Evolutionary conservation across 1,284 basidiomycete genomes (phyloP).

Genomic region (Austroboletus novae-zelandiae): DNA sequence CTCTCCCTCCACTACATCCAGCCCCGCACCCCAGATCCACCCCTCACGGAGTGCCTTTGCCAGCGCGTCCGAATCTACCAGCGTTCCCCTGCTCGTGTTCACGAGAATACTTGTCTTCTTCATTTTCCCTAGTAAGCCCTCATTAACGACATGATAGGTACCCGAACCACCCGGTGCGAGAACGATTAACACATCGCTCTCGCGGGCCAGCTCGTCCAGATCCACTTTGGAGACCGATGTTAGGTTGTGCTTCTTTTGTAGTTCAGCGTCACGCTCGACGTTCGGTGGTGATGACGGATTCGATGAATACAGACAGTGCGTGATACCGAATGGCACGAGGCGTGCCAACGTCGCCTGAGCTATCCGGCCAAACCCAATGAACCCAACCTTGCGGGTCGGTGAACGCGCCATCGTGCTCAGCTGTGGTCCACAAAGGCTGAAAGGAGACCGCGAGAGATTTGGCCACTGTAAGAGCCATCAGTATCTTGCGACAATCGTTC

Average conservation of each 20-base stretch:
- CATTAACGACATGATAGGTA: conserved; percentile 75
- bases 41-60: conserved; percentile 73
- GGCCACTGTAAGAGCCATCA: conserved; percentile 45
- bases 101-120: conserved; percentile 79
- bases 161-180: conserved; percentile 75
- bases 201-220: conserved; percentile 64
- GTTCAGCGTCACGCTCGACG: conserved; percentile 49
- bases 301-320: conserved; percentile 63
- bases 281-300: conserved; percentile 48
- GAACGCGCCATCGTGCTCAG: conserved; percentile 55
- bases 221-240: conserved; percentile 57
- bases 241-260: conserved; percentile 49
- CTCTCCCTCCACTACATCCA: conserved; percentile 95
- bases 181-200: conserved; percentile 82
- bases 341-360: conserved; percentile 77
- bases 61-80: conserved; percentile 89
- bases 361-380: conserved; percentile 93
- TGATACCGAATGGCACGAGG: conserved; percentile 76
- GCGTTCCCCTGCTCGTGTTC: conserved; percentile 76
- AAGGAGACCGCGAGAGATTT: conserved; percentile 76
- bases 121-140: conserved; percentile 77
- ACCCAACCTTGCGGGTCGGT: conserved; percentile 72
- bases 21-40: conserved; percentile 87
- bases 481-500: not conserved
- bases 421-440: conserved; percentile 77